These are phyloP conservation scores for Tirmania nivea DNA, from an alignment of 495 filamentous ascomycete genomes.

Conservation along the genomic window DNA sequence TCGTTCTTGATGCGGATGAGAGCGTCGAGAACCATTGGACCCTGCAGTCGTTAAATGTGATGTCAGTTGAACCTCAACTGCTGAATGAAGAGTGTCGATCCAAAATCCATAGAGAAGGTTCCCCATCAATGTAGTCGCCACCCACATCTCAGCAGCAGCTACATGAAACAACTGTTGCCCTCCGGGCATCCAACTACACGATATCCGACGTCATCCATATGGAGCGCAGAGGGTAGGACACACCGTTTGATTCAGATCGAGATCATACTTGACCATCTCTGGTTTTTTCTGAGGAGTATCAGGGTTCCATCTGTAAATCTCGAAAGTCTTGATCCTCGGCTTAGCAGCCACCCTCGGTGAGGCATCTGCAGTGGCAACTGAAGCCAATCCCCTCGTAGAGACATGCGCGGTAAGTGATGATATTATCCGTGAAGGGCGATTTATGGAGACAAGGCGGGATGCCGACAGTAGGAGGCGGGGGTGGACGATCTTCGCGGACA, in stretches of 20 bases:
- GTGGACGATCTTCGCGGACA: neutral
- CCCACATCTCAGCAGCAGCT: no score
- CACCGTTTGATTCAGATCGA: slow-evolving; percentile 84
- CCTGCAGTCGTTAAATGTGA: slow-evolving; percentile 14
- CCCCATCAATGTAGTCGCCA: no score
- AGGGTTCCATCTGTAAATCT: slow-evolving; percentile 97
- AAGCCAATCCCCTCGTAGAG: slow-evolving; percentile 5
- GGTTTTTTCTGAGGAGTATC: slow-evolving; percentile 80
- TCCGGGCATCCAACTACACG: no score
- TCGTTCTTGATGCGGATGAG: slow-evolving; percentile 98
- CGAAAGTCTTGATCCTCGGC: slow-evolving; percentile 73
- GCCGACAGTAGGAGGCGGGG: neutral
- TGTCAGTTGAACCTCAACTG: no score
- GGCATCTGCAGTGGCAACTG: slow-evolving; percentile 13
- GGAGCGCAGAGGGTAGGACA: neutral
- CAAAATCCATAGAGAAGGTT: neutral
- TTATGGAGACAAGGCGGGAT: neutral
- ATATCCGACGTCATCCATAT: neutral
- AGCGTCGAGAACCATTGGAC: slow-evolving; percentile 93
- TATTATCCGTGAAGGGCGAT: neutral
- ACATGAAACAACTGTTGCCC: no score
- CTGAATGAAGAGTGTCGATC: neutral
- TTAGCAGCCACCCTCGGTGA: slow-evolving; percentile 12
- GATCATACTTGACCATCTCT: slow-evolving; percentile 75
- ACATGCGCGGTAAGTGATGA: no score